phyloP scores from a whole-genome alignment of 2,329 filamentous ascomycete genomes.

The Macrophomina tecta region DNA sequence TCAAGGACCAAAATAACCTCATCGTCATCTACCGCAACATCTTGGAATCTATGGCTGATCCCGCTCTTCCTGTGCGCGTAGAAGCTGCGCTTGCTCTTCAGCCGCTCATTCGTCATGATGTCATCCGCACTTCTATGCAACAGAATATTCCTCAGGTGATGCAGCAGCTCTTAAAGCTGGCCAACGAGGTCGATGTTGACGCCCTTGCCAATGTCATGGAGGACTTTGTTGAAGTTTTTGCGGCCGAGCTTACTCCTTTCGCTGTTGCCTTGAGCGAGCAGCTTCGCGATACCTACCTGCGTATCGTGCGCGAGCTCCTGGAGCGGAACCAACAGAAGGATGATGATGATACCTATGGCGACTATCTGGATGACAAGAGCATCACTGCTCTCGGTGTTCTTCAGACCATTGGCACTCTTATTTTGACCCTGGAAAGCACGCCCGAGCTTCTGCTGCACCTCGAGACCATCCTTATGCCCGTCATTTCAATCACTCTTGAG shows the following conservation, averaged over 20 bases:
- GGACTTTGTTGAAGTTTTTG: conserved; percentile 98
- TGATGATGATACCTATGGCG: conserved; percentile 80
- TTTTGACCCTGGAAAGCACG: conserved; percentile 94
- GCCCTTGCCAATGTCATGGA: conserved; percentile 99
- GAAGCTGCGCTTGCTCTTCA: conserved; percentile 93
- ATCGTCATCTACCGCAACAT: conserved; percentile 97
- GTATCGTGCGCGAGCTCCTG: conserved; percentile 88
- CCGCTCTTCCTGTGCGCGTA: conserved; percentile 90
- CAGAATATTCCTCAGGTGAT: conserved; percentile 98
- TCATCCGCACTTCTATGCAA: conserved; percentile 95
- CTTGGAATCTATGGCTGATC: conserved; percentile 93
- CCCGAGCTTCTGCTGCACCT: conserved; percentile 94
- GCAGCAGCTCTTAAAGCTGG: conserved; percentile 96
- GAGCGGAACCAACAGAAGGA: conserved; percentile 80
- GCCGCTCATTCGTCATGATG: conserved; percentile 91
- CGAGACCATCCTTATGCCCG: conserved; percentile 94
- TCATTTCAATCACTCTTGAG: conserved; percentile 93
- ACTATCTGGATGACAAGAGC: conserved; percentile 97
- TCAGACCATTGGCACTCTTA: conserved; percentile 96
- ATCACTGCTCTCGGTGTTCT: conserved; percentile 95
- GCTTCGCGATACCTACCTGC: conserved; percentile 91
- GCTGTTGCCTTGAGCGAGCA: conserved; percentile 96
- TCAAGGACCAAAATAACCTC: conserved; percentile 94
- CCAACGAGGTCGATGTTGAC: conserved; percentile 97
- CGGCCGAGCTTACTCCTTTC: conserved; percentile 94